A percentile compares a stretch with the other conserved stretches of the same genome.
Evolutionary conservation across 192 early-diverging fungal genomes (phyloP).

Genomic region (Backusella australiensis): DNA sequence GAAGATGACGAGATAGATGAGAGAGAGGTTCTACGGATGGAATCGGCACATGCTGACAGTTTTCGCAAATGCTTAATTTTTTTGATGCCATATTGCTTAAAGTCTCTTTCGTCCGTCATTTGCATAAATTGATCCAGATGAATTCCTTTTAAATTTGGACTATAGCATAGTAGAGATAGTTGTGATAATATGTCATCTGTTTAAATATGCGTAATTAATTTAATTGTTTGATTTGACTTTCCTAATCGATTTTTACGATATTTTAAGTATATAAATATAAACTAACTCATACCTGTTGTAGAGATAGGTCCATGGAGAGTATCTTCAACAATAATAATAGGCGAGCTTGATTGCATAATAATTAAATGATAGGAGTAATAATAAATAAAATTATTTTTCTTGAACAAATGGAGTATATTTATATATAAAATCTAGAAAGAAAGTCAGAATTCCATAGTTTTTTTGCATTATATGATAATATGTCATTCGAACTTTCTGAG

Average conservation of each 20-base stretch:
- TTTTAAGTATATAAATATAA: neutral
- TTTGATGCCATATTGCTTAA: neutral
- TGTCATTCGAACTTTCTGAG: neutral
- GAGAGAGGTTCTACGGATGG: slow-evolving; percentile 1
- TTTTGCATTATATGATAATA: neutral
- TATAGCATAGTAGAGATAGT: neutral
- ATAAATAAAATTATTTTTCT: neutral
- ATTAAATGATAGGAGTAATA: neutral
- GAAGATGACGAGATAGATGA: slow-evolving; percentile 8
- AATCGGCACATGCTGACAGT: neutral
- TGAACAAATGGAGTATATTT: neutral
- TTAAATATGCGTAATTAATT: neutral
- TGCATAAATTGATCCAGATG: slow-evolving; percentile 9
- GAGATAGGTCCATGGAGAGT: neutral
- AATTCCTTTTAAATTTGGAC: slow-evolving; percentile 1
- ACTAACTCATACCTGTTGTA: neutral
- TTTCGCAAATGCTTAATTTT: neutral
- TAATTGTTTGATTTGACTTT: neutral
- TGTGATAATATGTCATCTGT: slow-evolving; percentile 9
- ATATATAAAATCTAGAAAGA: neutral
- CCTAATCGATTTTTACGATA: neutral
- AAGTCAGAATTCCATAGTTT: neutral
- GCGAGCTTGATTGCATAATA: neutral
- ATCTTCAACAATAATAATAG: slow-evolving; percentile 11
- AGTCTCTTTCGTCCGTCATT: slow-evolving; percentile 5